Percentiles rank a stretch among this genome's conserved stretches.
These are phyloP conservation scores for Glaciozyma martinii DNA, from an alignment of 768 basidiomycete genomes.

Conservation along the genomic window DNA sequence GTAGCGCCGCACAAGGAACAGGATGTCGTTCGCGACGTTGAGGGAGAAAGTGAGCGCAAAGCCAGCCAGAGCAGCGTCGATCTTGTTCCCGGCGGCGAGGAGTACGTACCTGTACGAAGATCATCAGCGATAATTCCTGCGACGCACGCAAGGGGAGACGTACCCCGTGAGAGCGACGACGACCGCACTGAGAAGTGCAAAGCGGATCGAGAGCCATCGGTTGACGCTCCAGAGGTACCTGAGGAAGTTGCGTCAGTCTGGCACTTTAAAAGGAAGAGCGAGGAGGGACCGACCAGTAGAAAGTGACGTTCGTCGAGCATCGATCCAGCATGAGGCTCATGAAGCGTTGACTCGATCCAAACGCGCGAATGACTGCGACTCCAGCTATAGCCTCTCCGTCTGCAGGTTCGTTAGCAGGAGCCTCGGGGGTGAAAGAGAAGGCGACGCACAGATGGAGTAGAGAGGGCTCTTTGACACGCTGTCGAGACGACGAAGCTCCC, in stretches of 20 bases:
- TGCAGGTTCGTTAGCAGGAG: not conserved
- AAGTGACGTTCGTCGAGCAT: constrained; percentile 31
- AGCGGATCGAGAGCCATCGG: constrained; percentile 35
- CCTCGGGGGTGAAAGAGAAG: no score
- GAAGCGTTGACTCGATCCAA: constrained; percentile 31
- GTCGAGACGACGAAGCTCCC: constrained; percentile 44
- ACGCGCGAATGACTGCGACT: constrained; percentile 36
- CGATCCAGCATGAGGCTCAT: constrained; percentile 29
- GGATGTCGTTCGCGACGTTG: constrained; percentile 32
- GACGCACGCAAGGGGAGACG: not conserved
- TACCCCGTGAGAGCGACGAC: constrained; percentile 25
- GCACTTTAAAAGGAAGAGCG: not conserved
- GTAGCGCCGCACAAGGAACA: constrained; percentile 35
- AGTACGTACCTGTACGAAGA: constrained; percentile 26
- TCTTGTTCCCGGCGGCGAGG: constrained; percentile 20
- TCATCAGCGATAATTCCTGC: not conserved
- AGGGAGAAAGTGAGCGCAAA: constrained; percentile 27
- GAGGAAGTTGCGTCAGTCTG: not conserved
- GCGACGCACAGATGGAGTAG: constrained; percentile 30
- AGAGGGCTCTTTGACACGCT: constrained; percentile 39
- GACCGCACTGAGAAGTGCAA: constrained; percentile 27
- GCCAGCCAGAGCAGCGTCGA: constrained; percentile 31
- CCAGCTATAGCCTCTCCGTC: constrained; percentile 36
- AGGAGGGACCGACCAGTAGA: constrained; percentile 28
- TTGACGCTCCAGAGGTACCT: constrained; percentile 7